phyloP scores from a whole-genome alignment of 176 grass and related monocot genomes.

The Oryza glaberrima region DNA sequence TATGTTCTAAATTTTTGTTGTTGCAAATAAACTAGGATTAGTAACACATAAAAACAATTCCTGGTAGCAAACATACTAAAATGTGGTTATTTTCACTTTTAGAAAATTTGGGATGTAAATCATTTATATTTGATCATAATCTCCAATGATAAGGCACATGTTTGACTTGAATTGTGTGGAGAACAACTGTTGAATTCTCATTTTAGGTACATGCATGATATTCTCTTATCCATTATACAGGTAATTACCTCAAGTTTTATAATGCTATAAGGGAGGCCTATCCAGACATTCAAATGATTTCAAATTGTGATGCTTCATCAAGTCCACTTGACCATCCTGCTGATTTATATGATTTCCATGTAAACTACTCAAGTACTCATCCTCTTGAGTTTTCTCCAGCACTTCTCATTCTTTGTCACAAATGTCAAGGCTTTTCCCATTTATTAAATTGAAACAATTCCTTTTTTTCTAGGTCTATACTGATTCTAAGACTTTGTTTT shows the following conservation, averaged over 20 bases:
- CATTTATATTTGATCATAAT: not conserved
- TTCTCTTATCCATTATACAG: constrained; percentile 43
- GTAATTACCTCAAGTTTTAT: constrained; percentile 76
- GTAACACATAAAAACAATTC: not conserved
- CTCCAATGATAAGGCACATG: not conserved
- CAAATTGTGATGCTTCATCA: constrained; percentile 75
- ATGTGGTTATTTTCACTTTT: not conserved
- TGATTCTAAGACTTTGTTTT: constrained; percentile 56
- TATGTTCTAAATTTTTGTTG: not conserved
- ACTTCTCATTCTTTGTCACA: not conserved
- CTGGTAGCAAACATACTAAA: not conserved
- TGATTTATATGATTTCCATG: constrained; percentile 84
- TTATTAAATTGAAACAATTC: not conserved
- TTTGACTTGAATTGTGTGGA: not conserved
- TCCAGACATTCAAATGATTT: constrained; percentile 80
- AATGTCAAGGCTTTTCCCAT: not conserved
- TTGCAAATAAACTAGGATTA: not conserved
- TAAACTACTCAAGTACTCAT: constrained; percentile 36
- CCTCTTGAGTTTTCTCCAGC: not conserved
- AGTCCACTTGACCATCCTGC: constrained; percentile 74
- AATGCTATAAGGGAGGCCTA: constrained; percentile 69
- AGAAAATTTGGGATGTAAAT: not conserved
- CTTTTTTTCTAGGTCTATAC: constrained; percentile 62
- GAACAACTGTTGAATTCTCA: not conserved
- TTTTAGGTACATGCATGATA: constrained; percentile 24